These are phyloP conservation scores for Trichocladium antarcticum DNA, from an alignment of 495 filamentous ascomycete genomes.

Conservation along the genomic window DNA sequence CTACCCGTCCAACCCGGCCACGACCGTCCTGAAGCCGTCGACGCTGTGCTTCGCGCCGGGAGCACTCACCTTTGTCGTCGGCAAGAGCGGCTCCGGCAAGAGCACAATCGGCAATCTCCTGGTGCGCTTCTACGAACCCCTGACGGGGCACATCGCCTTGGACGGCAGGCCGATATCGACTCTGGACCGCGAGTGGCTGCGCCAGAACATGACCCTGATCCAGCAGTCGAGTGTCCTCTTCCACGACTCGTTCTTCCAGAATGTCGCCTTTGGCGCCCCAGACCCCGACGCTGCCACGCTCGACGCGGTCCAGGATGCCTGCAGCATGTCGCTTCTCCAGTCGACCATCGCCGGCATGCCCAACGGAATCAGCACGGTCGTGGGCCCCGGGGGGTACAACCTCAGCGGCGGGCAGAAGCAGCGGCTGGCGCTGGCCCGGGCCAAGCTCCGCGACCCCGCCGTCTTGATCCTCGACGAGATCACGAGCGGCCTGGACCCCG, in stretches of 20 bases:
- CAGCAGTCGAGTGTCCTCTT: conserved; percentile 80
- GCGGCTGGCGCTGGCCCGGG: conserved; percentile 61
- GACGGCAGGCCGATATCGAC: conserved; percentile 53
- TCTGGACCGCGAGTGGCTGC: conserved; percentile 61
- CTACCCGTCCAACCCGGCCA: conserved; percentile 64
- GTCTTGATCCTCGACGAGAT: conserved; percentile 85
- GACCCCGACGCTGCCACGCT: conserved; percentile 39
- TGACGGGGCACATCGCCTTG: conserved; percentile 53
- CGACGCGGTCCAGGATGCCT: conserved; percentile 48
- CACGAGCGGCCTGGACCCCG: conserved; percentile 68
- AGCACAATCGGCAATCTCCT: conserved; percentile 79
- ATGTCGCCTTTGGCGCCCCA: conserved; percentile 63
- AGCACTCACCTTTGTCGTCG: conserved; percentile 71
- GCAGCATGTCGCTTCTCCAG: conserved; percentile 57
- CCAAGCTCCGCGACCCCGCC: conserved; percentile 64
- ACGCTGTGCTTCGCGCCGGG: conserved; percentile 60
- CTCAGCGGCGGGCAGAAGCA: conserved; percentile 84
- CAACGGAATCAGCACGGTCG: conserved; percentile 57
- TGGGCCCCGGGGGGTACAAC: conserved; percentile 57
- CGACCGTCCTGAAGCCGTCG: conserved; percentile 44
- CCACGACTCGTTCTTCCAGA: conserved; percentile 66
- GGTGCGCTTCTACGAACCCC: conserved; percentile 60
- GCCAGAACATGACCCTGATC: conserved; percentile 67
- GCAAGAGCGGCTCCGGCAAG: conserved; percentile 84
- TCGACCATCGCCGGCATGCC: conserved; percentile 62